phyloP scores from a whole-genome alignment of 2,329 filamentous ascomycete species.

The Colletotrichum theobromicola region DNA sequence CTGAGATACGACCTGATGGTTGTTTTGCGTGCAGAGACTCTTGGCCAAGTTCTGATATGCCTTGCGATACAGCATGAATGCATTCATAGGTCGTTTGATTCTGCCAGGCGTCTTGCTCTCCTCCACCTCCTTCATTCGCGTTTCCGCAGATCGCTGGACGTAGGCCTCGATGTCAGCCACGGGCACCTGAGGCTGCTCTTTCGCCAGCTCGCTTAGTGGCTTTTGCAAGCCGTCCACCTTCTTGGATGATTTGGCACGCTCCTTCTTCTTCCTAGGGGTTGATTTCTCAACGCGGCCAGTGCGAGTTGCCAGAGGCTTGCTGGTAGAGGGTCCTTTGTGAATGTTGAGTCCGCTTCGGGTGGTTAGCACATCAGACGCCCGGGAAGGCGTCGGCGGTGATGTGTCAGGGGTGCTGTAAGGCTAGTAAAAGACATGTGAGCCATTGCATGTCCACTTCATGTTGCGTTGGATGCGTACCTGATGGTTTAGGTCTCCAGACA shows the following conservation, averaged over 20 bases:
- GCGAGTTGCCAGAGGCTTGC: constrained; percentile 31
- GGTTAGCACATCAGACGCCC: constrained; percentile 38
- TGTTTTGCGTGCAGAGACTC: constrained; percentile 80
- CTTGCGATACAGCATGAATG: constrained; percentile 96
- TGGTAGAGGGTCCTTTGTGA: constrained; percentile 26
- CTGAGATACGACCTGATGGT: constrained; percentile 90
- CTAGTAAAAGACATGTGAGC: constrained; percentile 26
- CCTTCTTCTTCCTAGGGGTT: constrained; percentile 41
- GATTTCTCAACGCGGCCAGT: constrained; percentile 36
- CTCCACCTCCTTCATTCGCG: constrained; percentile 71
- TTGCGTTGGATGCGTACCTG: constrained; percentile 5
- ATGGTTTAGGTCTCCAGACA: constrained; percentile 17
- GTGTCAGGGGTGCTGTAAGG: constrained; percentile 57
- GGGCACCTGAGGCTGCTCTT: constrained; percentile 63
- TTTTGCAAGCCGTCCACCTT: constrained; percentile 62
- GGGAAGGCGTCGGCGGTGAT: constrained; percentile 53
- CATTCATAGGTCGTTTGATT: constrained; percentile 93
- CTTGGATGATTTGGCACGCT: constrained; percentile 45
- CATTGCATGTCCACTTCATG: neutral
- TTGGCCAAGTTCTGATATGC: constrained; percentile 90
- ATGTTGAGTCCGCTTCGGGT: constrained; percentile 41
- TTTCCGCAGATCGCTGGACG: constrained; percentile 73
- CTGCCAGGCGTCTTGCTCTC: constrained; percentile 74
- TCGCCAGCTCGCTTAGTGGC: constrained; percentile 75
- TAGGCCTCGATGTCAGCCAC: constrained; percentile 81